A percentile compares a stretch with the other conserved stretches of the same genome.
Evolutionary conservation across 495 filamentous ascomycete species (phyloP).

Genomic region (Antarctomyces pellizariae): DNA sequence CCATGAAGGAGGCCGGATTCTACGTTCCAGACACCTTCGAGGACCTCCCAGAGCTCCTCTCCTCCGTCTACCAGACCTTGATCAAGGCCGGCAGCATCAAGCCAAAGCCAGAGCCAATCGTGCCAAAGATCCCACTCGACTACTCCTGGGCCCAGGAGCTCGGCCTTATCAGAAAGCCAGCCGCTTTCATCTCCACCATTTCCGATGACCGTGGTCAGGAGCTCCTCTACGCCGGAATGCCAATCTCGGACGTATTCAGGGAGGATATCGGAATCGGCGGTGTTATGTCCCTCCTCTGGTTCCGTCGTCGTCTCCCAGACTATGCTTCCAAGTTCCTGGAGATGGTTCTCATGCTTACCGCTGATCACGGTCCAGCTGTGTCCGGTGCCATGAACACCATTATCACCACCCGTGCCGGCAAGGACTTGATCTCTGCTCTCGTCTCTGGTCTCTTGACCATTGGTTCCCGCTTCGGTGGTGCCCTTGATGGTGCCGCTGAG

Average conservation of each 20-base stretch:
- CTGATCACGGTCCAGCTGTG: conserved; percentile 95
- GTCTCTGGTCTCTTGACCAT: conserved; percentile 95
- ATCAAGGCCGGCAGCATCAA: conserved; percentile 63
- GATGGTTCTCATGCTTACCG: conserved; percentile 99
- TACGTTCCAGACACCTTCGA: conserved; percentile 91
- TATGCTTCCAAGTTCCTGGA: conserved; percentile 98
- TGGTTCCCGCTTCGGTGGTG: conserved; percentile 94
- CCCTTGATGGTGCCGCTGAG: conserved; percentile 89
- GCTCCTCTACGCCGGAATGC: conserved; percentile 95
- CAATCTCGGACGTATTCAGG: conserved; percentile 96
- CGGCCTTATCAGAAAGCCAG: conserved; percentile 96
- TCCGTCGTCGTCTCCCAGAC: conserved; percentile 88
- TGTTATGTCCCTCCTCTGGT: conserved; percentile 99
- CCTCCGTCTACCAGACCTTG: conserved; percentile 60
- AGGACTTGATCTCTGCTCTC: conserved; percentile 87
- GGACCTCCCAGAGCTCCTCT: conserved; percentile 61
- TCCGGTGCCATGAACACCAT: conserved; percentile 99
- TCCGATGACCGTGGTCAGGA: conserved; percentile 99
- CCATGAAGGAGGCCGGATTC: conserved; percentile 86
- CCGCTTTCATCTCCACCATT: conserved; percentile 98
- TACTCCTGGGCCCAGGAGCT: conserved; percentile 99
- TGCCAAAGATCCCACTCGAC: conserved; percentile 98
- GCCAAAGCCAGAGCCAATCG: conserved; percentile 68
- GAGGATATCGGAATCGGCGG: conserved; percentile 98
- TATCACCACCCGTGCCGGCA: conserved; percentile 95